These are phyloP conservation scores for Pseudogymnoascus sp. DNA, from an alignment of 2,329 filamentous ascomycete genomes.

Conservation along the genomic window DNA sequence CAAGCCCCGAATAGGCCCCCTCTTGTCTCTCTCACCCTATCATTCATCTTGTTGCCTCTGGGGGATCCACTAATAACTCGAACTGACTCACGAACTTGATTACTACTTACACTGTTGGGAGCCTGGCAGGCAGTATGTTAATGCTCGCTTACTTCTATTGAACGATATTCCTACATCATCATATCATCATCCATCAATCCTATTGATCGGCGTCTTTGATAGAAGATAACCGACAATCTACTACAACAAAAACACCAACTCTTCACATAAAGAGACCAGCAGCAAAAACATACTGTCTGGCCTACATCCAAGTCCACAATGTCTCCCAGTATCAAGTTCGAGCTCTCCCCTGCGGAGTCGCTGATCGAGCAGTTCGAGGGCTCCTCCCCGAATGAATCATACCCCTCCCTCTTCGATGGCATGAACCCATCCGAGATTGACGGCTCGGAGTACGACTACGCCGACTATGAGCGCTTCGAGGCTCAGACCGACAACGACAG, in stretches of 20 bases:
- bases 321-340: background rate
- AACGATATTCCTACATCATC: background rate
- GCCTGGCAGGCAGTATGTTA: conserved; percentile 1
- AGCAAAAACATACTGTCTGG: background rate
- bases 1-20: background rate
- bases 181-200: background rate
- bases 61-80: background rate
- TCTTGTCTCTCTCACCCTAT: background rate
- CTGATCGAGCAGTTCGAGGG: conserved; percentile 1
- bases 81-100: background rate
- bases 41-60: background rate
- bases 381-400: conserved; percentile 13
- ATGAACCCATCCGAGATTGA: conserved; percentile 25
- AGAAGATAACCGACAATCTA: background rate
- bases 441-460: conserved; percentile 29
- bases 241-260: background rate
- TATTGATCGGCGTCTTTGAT: background rate
- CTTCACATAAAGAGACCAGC: background rate
- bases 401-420: conserved; percentile 25
- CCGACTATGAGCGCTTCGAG: conserved; percentile 16
- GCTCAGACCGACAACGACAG: conserved; percentile 15
- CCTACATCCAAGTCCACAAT: background rate
- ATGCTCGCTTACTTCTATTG: background rate
- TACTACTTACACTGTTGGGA: background rate
- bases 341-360: background rate